These are phyloP conservation scores for Xylaria sp. DNA, from an alignment of 2,329 filamentous ascomycete genomes.

Conservation along the genomic window DNA sequence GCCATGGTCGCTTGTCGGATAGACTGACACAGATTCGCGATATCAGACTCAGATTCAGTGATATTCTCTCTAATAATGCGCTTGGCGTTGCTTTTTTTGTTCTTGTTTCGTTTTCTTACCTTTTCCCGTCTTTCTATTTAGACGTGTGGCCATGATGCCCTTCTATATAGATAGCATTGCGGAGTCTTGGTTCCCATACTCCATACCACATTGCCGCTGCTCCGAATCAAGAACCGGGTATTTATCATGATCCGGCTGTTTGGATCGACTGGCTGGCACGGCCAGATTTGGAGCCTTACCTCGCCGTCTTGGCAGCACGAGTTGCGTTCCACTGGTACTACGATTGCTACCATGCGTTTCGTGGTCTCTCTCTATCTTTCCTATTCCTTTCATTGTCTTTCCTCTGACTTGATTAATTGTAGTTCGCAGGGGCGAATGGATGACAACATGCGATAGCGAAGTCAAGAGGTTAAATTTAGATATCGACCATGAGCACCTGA, in stretches of 20 bases:
- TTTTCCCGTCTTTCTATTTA: neutral
- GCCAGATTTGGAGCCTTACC: neutral
- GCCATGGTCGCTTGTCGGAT: slow-evolving; percentile 19
- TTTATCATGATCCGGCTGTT: slow-evolving; percentile 29
- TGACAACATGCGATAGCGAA: neutral
- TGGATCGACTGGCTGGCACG: neutral
- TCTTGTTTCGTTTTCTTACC: neutral
- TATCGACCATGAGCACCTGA: neutral
- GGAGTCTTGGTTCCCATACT: slow-evolving; percentile 10
- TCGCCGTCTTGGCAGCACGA: neutral
- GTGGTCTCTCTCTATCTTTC: neutral
- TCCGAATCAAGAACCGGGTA: slow-evolving; percentile 27
- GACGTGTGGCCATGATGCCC: neutral
- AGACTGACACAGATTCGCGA: neutral
- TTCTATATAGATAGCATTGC: slow-evolving; percentile 13
- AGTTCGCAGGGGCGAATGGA: too few relatives aligned
- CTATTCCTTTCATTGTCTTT: neutral
- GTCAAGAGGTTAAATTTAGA: too few relatives aligned
- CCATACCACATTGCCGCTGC: slow-evolving; percentile 21
- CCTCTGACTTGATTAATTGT: too few relatives aligned
- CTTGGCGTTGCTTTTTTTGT: neutral
- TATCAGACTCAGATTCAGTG: neutral
- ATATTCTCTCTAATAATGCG: neutral
- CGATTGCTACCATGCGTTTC: neutral
- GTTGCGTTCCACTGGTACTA: neutral